These are phyloP conservation scores for Moelleriella libera DNA, from an alignment of 2,329 filamentous ascomycete species.

Conservation along the genomic window DNA sequence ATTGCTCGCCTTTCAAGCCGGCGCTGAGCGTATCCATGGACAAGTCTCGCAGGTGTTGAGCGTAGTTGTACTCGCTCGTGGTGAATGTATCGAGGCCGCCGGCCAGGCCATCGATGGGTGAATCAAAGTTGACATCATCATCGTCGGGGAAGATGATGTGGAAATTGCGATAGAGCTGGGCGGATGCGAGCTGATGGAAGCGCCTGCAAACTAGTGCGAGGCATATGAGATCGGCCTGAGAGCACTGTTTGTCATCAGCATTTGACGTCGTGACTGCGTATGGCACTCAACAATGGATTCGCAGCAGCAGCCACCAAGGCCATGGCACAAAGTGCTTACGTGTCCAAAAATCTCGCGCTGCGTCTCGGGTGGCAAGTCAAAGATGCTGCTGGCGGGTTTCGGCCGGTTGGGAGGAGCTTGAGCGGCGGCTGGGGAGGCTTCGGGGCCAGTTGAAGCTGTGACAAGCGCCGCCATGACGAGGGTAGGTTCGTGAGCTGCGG, in stretches of 20 bases:
- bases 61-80: conserved; percentile 51
- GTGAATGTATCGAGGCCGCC: conserved; percentile 46
- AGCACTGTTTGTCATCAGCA: conserved; percentile 24
- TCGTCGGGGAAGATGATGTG: conserved; percentile 48
- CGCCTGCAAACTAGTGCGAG: conserved; percentile 43
- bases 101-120: conserved; percentile 41
- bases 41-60: conserved; percentile 39
- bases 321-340: conserved; percentile 16
- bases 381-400: conserved; percentile 16
- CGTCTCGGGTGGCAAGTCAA: conserved; percentile 31
- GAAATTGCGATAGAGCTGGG: conserved; percentile 45
- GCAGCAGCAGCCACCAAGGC: not conserved
- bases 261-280: not conserved
- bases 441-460: too few relatives aligned
- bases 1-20: conserved; percentile 36
- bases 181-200: conserved; percentile 42
- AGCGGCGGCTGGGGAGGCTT: too few relatives aligned
- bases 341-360: conserved; percentile 33
- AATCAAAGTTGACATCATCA: conserved; percentile 35
- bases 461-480: too few relatives aligned
- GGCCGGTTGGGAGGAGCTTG: not conserved
- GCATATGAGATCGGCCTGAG: conserved; percentile 37
- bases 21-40: conserved; percentile 39
- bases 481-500: too few relatives aligned
- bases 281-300: not conserved